Evolutionary conservation across 2,329 filamentous ascomycete species (phyloP).

Genomic region (Thelonectria rubi): DNA sequence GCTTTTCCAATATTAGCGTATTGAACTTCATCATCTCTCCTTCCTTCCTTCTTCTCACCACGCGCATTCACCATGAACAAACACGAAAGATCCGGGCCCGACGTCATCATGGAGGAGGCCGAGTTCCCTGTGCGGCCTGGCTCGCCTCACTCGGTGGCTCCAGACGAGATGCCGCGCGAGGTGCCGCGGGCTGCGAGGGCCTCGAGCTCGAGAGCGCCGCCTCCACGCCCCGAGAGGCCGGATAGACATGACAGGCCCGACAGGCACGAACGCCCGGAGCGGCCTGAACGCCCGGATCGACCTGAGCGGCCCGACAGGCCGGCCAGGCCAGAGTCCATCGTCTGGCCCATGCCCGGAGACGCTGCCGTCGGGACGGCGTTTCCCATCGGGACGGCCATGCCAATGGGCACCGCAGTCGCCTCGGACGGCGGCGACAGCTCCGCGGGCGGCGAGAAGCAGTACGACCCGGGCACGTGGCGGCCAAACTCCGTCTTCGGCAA

Average conservation of each 20-base stretch:
- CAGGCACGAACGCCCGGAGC: neutral
- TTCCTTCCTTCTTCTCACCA: neutral
- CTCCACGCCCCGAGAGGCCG: neutral
- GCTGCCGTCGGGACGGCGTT: neutral
- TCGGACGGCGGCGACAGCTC: constrained; percentile 39
- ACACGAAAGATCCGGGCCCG: neutral
- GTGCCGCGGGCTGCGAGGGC: neutral
- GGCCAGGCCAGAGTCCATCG: constrained; percentile 2
- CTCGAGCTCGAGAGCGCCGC: neutral
- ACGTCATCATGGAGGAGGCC: neutral
- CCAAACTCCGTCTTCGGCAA: constrained; percentile 57
- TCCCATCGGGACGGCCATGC: neutral
- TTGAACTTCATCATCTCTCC: neutral
- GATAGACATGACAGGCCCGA: neutral
- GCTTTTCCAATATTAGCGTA: neutral
- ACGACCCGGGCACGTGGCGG: constrained; percentile 53
- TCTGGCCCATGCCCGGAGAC: neutral
- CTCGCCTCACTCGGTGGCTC: neutral
- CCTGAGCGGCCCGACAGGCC: constrained; percentile 5
- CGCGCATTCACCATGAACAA: neutral
- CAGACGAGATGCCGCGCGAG: neutral
- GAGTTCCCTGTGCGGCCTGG: constrained; percentile 1
- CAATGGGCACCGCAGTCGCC: neutral
- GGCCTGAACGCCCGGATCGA: neutral
- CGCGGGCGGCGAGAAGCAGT: constrained; percentile 1